Conservation (phyloP, 2,329 filamentous ascomycete genomes). For the Cladophialophora yegresii region DNA sequence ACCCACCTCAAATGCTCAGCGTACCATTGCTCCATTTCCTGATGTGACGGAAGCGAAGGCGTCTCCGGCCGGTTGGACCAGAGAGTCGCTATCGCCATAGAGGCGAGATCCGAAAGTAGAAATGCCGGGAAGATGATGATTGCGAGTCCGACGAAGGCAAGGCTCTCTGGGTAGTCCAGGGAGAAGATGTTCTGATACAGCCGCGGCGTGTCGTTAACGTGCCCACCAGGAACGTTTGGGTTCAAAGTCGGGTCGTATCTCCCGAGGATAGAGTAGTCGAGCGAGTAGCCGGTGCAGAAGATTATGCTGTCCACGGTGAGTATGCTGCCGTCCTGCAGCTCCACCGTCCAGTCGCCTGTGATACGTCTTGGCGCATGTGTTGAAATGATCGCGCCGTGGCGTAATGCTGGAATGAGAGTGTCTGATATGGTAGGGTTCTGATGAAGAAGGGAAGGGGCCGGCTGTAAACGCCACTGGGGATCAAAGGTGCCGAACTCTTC, state of each 20-base stretch:
- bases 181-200: conserved; percentile 43
- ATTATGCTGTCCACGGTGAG: conserved; percentile 43
- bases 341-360: conserved; percentile 36
- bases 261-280: conserved; percentile 37
- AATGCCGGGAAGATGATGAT: conserved; percentile 36
- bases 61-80: conserved; percentile 39
- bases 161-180: conserved; percentile 37
- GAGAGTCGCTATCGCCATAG: conserved; percentile 40
- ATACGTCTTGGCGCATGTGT: conserved; percentile 26
- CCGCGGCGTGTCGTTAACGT: conserved; percentile 27
- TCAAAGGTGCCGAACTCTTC: conserved; percentile 14
- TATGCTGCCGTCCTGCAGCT: conserved; percentile 40
- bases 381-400: conserved; percentile 38
- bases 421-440: conserved; percentile 40
- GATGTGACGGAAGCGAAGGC: conserved; percentile 29
- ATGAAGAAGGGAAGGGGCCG: conserved; percentile 38
- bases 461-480: conserved; percentile 37
- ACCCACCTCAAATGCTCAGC: conserved; percentile 33
- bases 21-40: conserved; percentile 38
- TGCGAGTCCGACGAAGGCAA: conserved; percentile 40
- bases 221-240: background rate
- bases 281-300: conserved; percentile 44
- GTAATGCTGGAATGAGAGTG: conserved; percentile 38
- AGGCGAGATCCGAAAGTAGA: conserved; percentile 38
- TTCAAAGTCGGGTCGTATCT: conserved; percentile 37